phyloP scores from a whole-genome alignment of 257 asterid species.

The Fraxinus pennsylvanica region DNA sequence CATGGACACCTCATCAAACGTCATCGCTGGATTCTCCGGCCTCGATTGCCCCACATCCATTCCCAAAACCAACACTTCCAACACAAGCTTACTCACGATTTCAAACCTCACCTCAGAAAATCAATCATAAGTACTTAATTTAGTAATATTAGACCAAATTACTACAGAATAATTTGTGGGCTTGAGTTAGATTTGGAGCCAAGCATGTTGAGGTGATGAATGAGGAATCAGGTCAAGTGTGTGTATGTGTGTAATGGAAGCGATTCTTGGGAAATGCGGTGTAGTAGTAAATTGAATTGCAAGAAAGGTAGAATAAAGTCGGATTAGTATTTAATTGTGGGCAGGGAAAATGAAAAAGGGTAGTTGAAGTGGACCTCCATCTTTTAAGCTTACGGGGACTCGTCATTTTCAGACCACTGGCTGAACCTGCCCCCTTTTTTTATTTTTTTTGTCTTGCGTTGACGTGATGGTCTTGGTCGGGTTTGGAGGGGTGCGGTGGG shows the following conservation, averaged over 20 bases:
- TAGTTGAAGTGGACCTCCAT: conserved; percentile 28
- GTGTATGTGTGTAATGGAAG: conserved; percentile 43
- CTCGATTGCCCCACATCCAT: conserved; percentile 46
- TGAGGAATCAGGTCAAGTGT: conserved; percentile 17
- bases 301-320: conserved; percentile 38
- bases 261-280: conserved; percentile 52
- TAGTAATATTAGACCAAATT: not conserved
- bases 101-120: not conserved
- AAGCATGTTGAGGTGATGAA: conserved; percentile 26
- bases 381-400: conserved; percentile 4
- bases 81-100: conserved; percentile 19
- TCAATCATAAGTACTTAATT: conserved; percentile 18
- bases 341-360: conserved; percentile 19
- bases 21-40: conserved; percentile 48
- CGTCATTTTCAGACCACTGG: conserved; percentile 21
- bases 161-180: conserved; percentile 21
- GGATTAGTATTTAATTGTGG: conserved; percentile 34
- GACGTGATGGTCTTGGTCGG: no score
- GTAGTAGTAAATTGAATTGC: conserved; percentile 33
- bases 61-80: conserved; percentile 11
- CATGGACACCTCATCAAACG: conserved; percentile 70
- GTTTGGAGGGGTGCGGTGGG: no score
- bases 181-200: conserved; percentile 37
- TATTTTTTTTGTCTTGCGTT: not conserved
- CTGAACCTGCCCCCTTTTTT: not conserved